Base-by-base conservation (phyloP, 768 basidiomycete genomes). In the Cubamyces sp. region DNA sequence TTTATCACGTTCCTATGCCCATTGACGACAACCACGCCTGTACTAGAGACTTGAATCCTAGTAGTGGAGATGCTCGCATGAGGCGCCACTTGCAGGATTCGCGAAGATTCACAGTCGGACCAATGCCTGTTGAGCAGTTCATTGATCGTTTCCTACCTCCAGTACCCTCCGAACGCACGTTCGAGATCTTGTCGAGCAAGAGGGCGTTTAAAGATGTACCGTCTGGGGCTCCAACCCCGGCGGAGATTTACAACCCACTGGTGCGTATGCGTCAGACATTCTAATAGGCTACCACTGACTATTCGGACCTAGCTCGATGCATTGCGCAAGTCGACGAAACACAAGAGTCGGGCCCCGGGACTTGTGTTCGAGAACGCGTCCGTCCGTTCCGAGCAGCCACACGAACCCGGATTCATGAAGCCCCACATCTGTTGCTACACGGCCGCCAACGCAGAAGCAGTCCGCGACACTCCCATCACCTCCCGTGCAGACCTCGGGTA, bases 351-450 rank as follows among this genome's bases (percentile, higher is more conserved):
- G 5, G 51, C 49, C 23, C 59, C 59, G 8, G 59, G 52, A 16
- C 42, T 54, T 34, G 39, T 23, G 1, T 46, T 61, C 23, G 59
- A 16, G 25, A n/a, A 19, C 8, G 41, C 51, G 18, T 34, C 40
- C 19, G 28, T 12, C 18, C 51, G 42, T n/a, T 42, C 23, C 9
- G 41, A 26, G 19, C 3, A 19, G 1, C 30, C 45, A 3, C 30
- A n/a, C 8, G n/a, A 18, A 9, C 54, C 21, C 7, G 54, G 54
- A 2, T 49, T n/a, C 9, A 52, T 26, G 41, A 50, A 46, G 12
- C 55, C 61, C 3, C 55, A 57, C 25, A 50, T 62, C 11, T 46
- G 47, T 28, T 62, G 61, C 41, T 62, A 42, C 26, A 39, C 42
- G 3, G 18, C 37, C 3, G 28, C 53, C 19, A 37, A 19, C 12